phyloP scores from a whole-genome alignment of 257 asterid species.

The Plantago ovata region DNA sequence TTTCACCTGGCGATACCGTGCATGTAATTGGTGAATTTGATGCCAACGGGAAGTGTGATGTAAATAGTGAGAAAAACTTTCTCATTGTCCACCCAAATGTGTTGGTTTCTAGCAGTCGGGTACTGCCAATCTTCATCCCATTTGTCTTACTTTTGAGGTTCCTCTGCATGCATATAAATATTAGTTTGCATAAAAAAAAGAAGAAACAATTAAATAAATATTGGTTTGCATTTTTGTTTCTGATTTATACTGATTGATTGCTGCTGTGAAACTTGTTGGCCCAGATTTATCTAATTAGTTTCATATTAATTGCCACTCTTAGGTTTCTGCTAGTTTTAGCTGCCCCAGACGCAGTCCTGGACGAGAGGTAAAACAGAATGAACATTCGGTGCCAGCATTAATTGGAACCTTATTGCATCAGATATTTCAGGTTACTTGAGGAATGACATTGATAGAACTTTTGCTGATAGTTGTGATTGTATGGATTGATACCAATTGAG shows the following conservation, averaged over 20 bases:
- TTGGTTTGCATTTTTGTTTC: not conserved
- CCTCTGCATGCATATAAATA: constrained; percentile 16
- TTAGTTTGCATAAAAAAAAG: too few relatives aligned
- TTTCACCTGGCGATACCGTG: constrained; percentile 93
- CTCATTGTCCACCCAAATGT: constrained; percentile 88
- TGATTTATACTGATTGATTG: not conserved
- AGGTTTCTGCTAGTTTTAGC: constrained; percentile 93
- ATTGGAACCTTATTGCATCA: constrained; percentile 95
- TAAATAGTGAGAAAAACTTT: constrained; percentile 63
- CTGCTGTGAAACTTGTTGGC: constrained; percentile 22
- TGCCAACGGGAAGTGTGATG: constrained; percentile 68
- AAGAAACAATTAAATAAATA: too few relatives aligned
- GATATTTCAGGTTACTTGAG: constrained; percentile 79
- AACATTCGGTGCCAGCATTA: constrained; percentile 78
- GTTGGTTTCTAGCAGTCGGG: constrained; percentile 97
- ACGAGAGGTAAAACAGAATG: constrained; percentile 76
- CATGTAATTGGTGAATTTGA: constrained; percentile 86
- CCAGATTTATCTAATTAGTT: constrained; percentile 17
- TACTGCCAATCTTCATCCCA: constrained; percentile 33
- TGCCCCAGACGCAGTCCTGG: constrained; percentile 96
- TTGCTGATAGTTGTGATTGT: constrained; percentile 7
- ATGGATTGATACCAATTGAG: too few relatives aligned
- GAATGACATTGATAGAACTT: constrained; percentile 12
- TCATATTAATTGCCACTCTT: constrained; percentile 21
- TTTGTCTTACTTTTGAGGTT: constrained; percentile 10